phyloP scores from a whole-genome alignment of 2,329 filamentous ascomycete species.

The Apiospora rasikravindrae region DNA sequence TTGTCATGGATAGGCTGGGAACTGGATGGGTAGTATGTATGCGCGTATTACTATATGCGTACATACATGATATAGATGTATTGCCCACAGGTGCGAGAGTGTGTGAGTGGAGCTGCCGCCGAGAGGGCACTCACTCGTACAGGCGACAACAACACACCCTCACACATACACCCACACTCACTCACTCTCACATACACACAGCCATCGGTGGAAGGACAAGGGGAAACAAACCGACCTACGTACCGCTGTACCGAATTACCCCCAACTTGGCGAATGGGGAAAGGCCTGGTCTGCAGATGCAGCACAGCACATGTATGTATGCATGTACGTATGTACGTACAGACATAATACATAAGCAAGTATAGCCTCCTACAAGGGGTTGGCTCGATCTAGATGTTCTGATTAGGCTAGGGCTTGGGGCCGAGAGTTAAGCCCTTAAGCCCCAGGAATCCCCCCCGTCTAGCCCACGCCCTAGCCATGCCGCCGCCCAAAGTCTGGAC shows the following conservation, averaged over 20 bases:
- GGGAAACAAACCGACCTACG: not conserved
- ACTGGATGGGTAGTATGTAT: constrained; percentile 2
- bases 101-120: constrained; percentile 18
- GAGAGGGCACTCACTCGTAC: constrained; percentile 5
- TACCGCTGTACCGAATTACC: not conserved
- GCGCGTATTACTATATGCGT: constrained; percentile 25
- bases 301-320: constrained; percentile 9
- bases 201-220: not conserved
- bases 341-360: constrained; percentile 10
- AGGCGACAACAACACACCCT: constrained; percentile 6
- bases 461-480: constrained; percentile 9
- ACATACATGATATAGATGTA: constrained; percentile 29
- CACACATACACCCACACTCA: not conserved
- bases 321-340: not conserved
- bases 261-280: constrained; percentile 12
- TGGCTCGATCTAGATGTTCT: constrained; percentile 8
- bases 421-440: constrained; percentile 16
- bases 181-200: not conserved
- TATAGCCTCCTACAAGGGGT: constrained; percentile 8
- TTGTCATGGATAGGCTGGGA: constrained; percentile 10
- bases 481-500: constrained; percentile 1
- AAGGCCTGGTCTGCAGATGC: constrained; percentile 1
- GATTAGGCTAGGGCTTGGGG: constrained; percentile 12
- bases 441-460: constrained; percentile 5
- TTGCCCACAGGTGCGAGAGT: constrained; percentile 29